Evolutionary conservation across 768 basidiomycete genomes (phyloP).

Genomic region (Mrakia frigida): DNA sequence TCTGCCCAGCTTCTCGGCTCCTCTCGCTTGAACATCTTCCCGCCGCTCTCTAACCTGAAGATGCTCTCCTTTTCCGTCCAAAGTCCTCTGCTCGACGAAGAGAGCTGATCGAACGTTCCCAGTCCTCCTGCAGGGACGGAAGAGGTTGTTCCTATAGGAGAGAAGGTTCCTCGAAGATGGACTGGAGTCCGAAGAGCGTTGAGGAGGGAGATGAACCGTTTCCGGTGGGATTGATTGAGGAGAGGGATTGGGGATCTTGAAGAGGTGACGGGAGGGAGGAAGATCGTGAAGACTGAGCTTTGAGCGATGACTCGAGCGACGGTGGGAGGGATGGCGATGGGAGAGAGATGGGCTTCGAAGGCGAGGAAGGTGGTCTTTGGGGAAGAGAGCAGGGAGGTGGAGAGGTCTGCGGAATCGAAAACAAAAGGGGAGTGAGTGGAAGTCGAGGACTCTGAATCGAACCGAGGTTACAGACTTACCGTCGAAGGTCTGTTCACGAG

Average conservation of each 20-base stretch:
- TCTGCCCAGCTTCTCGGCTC: neutral
- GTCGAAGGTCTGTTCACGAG: neutral
- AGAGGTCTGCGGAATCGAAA: neutral
- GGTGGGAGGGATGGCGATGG: neutral
- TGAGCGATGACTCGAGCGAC: conserved; percentile 11
- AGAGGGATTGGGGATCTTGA: neutral
- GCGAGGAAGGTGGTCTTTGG: neutral
- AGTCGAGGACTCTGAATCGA: no score
- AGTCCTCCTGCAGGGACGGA: neutral
- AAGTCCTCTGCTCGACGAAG: neutral
- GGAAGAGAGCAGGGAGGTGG: neutral
- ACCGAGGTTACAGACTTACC: no score
- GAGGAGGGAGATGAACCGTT: neutral
- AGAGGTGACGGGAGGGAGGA: conserved; percentile 1
- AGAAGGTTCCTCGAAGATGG: conserved; percentile 12
- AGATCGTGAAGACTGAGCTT: neutral
- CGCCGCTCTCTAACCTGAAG: neutral
- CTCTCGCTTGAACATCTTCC: neutral
- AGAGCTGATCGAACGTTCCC: neutral
- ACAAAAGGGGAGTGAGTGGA: no score
- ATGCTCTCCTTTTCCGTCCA: neutral
- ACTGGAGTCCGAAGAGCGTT: neutral
- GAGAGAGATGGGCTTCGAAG: neutral
- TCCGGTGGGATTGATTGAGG: neutral
- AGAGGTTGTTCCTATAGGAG: neutral